These are phyloP conservation scores for Solanum tarapatanum DNA, from an alignment of 257 asterid genomes.

Conservation along the genomic window DNA sequence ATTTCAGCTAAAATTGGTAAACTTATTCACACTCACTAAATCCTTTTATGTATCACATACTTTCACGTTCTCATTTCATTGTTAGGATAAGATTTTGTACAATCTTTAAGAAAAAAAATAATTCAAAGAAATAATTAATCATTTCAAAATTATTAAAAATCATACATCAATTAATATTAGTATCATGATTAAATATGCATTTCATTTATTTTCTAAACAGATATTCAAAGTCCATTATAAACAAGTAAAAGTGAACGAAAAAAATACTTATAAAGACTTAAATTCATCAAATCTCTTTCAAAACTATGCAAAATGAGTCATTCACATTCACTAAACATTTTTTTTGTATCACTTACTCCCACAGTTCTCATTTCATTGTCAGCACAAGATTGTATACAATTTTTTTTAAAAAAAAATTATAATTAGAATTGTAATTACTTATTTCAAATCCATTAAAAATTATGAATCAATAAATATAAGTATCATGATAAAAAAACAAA, in stretches of 20 bases:
- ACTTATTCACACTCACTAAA: not conserved
- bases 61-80: not conserved
- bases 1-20: not conserved
- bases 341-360: not conserved
- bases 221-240: too few species aligned
- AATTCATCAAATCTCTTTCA: not conserved
- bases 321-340: not conserved
- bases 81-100: not conserved
- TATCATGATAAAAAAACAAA: not conserved
- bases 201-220: too few species aligned
- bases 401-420: too few species aligned
- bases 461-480: not conserved
- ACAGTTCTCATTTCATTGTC: not conserved
- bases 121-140: too few species aligned
- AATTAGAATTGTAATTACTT: not conserved
- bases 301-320: not conserved
- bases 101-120: too few species aligned
- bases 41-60: not conserved
- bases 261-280: not conserved
- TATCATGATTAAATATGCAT: not conserved
- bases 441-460: not conserved
- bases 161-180: not conserved
- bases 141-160: too few species aligned
- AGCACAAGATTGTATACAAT: not conserved
- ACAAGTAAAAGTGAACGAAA: too few species aligned